A percentile compares a stretch with the other conserved stretches of the same genome.
Evolutionary conservation across 805 yeast species (phyloP).

Genomic region (Wickerhamomyces queroliae): DNA sequence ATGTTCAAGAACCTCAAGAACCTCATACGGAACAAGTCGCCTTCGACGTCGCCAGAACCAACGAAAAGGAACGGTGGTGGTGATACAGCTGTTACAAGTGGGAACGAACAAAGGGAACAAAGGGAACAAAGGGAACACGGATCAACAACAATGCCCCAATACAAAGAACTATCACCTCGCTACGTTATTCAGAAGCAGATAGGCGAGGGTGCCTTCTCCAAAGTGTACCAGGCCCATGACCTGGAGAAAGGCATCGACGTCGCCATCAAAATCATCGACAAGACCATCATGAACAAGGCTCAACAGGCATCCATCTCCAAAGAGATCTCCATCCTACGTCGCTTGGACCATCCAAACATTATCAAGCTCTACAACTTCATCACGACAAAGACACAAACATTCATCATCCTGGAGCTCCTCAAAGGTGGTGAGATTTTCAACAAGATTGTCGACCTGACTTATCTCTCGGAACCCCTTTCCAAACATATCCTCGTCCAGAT

Average conservation of each 20-base stretch:
- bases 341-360: slow-evolving; percentile 56
- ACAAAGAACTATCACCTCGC: slow-evolving; percentile 17
- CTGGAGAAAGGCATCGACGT: slow-evolving; percentile 22
- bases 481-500: slow-evolving; percentile 62
- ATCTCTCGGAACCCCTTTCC: slow-evolving; percentile 58
- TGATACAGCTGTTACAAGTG: slow-evolving; percentile 5
- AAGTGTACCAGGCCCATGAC: slow-evolving; percentile 58
- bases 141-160: slow-evolving; percentile 7
- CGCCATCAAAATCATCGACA: slow-evolving; percentile 58
- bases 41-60: not conserved
- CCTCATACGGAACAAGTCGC: slow-evolving; percentile 5
- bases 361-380: slow-evolving; percentile 61
- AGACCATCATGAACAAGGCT: slow-evolving; percentile 55
- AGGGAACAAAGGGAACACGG: not conserved
- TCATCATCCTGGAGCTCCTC: slow-evolving; percentile 68
- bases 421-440: slow-evolving; percentile 74
- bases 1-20: slow-evolving; percentile 8
- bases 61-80: not conserved
- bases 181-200: slow-evolving; percentile 42
- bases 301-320: slow-evolving; percentile 68
- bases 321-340: slow-evolving; percentile 74
- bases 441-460: slow-evolving; percentile 61
- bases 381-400: slow-evolving; percentile 56
- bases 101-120: no score
- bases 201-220: slow-evolving; percentile 83